Evolutionary conservation across 2,329 filamentous ascomycete species (phyloP), one percentile per base, ranked within the genome.

Genomic region (Passalora sequoiae): DNA sequence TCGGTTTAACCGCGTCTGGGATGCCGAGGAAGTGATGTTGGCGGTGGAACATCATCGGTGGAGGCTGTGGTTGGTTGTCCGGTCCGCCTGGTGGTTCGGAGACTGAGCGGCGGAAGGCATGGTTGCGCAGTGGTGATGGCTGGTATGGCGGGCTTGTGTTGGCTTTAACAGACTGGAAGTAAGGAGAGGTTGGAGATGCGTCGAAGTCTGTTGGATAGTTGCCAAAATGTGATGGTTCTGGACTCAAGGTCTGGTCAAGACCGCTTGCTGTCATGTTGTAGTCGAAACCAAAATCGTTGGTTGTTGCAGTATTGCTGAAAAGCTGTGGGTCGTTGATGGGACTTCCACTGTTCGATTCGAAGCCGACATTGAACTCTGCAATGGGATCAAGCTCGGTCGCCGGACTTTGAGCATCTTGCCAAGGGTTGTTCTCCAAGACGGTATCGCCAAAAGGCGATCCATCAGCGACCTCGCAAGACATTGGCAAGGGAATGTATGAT

Each of bases 1-100:
- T 38, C 4, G 40, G 16, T 25, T 39, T 40, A 12, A 24, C 24
- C 8, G 25, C 16, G 21, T 46, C 27, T 2, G 51, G 45, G 6
- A 37, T 29, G 30, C 50, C 52, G n/a, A 58, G 48, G 15, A 33
- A 52, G 40, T 56, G 51, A 25, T 52, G 47, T 16, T 53, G 45
- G 29, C 55, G 53, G 13, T 56, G 54, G 43, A 58, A 56, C 33
- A 49, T 43, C 31, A 58, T 41, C 5, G 45, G 35, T 21, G n/a
- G n/a, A n/a, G 43, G 43, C 24, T 43, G 27, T 27, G 29, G 35
- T 35, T 29, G 36, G 8, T n/a, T 13, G 6, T 35, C 32, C 9
- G 40, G 41, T 5, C 46, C 39, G 22, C 47, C 51, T 35, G 55
- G 53, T 21, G 55, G 55, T 32, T 58, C 55, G 13, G 55, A 58